Evolutionary conservation across 768 basidiomycete species (phyloP).

Genomic region (Russula brevipes): DNA sequence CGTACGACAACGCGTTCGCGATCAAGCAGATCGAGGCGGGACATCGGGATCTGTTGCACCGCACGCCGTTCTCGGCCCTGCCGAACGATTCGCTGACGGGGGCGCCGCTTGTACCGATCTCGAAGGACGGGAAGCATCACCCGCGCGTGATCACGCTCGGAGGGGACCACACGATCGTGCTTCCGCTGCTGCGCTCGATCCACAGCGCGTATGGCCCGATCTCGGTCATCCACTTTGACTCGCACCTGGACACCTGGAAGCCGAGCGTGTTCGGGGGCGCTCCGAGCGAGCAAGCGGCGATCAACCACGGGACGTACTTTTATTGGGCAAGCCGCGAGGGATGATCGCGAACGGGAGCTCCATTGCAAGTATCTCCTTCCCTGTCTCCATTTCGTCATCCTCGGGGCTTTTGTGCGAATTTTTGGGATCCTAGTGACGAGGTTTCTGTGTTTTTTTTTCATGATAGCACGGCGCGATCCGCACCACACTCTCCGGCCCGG

Average conservation of each 20-base stretch:
- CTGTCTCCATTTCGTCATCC: slow-evolving; percentile 21
- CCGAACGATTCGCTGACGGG: slow-evolving; percentile 61
- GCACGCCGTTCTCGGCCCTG: slow-evolving; percentile 54
- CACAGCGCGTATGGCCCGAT: slow-evolving; percentile 73
- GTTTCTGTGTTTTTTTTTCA: slow-evolving; percentile 29
- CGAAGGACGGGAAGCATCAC: slow-evolving; percentile 67
- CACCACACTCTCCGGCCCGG: slow-evolving; percentile 72
- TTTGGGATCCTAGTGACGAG: slow-evolving; percentile 72
- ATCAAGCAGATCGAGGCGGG: slow-evolving; percentile 72
- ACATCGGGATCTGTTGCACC: slow-evolving; percentile 64
- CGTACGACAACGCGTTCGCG: slow-evolving; percentile 69
- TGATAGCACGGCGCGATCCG: slow-evolving; percentile 80
- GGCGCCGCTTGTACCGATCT: slow-evolving; percentile 49
- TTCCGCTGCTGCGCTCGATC: slow-evolving; percentile 63
- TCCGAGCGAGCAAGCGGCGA: slow-evolving; percentile 62
- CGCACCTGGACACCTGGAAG: slow-evolving; percentile 79
- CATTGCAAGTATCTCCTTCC: slow-evolving; percentile 65
- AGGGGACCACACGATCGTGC: slow-evolving; percentile 82
- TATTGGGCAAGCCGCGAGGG: slow-evolving; percentile 85
- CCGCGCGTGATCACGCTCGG: slow-evolving; percentile 80
- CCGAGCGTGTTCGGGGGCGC: slow-evolving; percentile 70
- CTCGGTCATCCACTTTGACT: slow-evolving; percentile 83
- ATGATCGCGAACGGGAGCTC: slow-evolving; percentile 70
- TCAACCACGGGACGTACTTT: slow-evolving; percentile 89
- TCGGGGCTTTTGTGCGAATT: slow-evolving; percentile 30